Evolutionary conservation across 2,329 filamentous ascomycete species (phyloP).

Genomic region (Ustilaginoidea virens): DNA sequence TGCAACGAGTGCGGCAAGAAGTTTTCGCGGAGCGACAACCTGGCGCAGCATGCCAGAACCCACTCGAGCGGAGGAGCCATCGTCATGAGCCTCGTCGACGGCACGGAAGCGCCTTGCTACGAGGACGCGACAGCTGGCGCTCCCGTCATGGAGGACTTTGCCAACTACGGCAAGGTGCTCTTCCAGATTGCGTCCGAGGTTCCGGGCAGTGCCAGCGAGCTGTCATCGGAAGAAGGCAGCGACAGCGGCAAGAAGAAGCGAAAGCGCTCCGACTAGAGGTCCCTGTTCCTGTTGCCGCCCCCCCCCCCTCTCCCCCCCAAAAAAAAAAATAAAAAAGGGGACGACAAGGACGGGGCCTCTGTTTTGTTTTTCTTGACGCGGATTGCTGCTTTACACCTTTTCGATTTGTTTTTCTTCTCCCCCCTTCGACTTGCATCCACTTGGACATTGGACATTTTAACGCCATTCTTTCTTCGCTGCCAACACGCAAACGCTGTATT

Average conservation of each 20-base stretch:
- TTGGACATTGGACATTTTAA: no score
- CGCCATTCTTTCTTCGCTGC: conserved; percentile 2
- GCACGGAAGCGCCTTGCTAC: conserved; percentile 37
- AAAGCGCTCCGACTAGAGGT: conserved; percentile 54
- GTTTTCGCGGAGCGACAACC: conserved; percentile 95
- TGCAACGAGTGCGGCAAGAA: conserved; percentile 98
- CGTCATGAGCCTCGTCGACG: conserved; percentile 76
- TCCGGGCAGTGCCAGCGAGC: conserved; percentile 47
- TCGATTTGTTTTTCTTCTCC: conserved; percentile 5
- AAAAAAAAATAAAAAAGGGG: no score
- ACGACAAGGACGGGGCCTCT: no score
- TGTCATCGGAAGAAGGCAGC: conserved; percentile 36
- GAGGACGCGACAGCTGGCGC: conserved; percentile 27
- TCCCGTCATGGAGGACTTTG: conserved; percentile 43
- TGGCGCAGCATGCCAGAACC: conserved; percentile 88
- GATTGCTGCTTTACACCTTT: no score
- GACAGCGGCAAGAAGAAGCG: conserved; percentile 43
- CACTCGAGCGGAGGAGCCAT: conserved; percentile 72
- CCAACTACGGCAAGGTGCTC: conserved; percentile 57
- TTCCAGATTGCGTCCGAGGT: conserved; percentile 68
- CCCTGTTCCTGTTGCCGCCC: not conserved
- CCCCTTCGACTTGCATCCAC: no score
- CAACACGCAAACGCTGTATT: not conserved
- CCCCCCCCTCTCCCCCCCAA: no score
- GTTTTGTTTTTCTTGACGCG: no score